Evolutionary conservation across 2,329 filamentous ascomycete species (phyloP).

Genomic region (Trichoderma hamatum): DNA sequence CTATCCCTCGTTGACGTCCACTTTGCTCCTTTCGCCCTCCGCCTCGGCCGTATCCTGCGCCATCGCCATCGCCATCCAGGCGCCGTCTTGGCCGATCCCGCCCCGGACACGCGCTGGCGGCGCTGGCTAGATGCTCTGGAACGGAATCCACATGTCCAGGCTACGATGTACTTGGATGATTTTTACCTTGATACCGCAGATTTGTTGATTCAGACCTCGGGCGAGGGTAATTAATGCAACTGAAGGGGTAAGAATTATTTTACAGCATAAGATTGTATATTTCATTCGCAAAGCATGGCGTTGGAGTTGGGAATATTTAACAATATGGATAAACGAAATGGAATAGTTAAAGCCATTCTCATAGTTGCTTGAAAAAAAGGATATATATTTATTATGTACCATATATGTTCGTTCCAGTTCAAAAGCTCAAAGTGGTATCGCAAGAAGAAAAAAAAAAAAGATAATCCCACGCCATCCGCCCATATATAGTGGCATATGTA

Average conservation of each 20-base stretch:
- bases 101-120: slow-evolving; percentile 66
- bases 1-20: slow-evolving; percentile 72
- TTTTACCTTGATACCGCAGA: slow-evolving; percentile 60
- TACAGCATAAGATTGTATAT: not conserved
- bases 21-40: slow-evolving; percentile 73
- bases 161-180: slow-evolving; percentile 66
- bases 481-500: not conserved
- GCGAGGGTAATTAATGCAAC: not conserved
- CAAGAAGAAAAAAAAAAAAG: not conserved
- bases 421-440: not conserved
- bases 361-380: not conserved
- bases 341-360: not conserved
- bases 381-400: not conserved
- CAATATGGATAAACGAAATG: not conserved
- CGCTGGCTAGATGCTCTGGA: slow-evolving; percentile 73
- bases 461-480: not conserved
- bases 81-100: slow-evolving; percentile 60
- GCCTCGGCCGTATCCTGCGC: slow-evolving; percentile 66
- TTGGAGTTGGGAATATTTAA: not conserved
- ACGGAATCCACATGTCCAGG: slow-evolving; percentile 61
- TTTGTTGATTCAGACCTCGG: slow-evolving; percentile 44
- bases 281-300: not conserved
- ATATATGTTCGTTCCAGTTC: not conserved
- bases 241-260: not conserved
- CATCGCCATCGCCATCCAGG: slow-evolving; percentile 60